phyloP scores from a whole-genome alignment of 2,329 filamentous ascomycete species.

The Didymella lethalis region DNA sequence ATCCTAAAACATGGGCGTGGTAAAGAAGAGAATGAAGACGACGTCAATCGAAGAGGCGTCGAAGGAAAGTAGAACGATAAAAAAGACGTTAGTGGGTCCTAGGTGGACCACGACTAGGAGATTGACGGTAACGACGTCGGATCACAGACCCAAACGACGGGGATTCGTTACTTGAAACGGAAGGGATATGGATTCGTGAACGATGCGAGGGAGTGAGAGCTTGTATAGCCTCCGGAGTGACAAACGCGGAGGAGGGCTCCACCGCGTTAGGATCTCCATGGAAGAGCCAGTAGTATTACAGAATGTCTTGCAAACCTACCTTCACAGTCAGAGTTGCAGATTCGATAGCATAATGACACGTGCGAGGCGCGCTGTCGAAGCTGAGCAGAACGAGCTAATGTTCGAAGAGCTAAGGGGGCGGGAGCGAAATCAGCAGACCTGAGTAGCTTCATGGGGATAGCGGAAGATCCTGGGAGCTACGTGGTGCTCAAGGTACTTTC shows the following conservation, averaged over 20 bases:
- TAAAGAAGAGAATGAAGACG: constrained; percentile 11
- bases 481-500: constrained; percentile 45
- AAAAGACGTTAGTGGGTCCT: constrained; percentile 41
- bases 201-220: constrained; percentile 30
- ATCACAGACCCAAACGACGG: constrained; percentile 35
- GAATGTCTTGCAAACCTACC: constrained; percentile 42
- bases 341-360: constrained; percentile 43
- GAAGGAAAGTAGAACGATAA: constrained; percentile 33
- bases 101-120: constrained; percentile 36
- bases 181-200: constrained; percentile 37
- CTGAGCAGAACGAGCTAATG: constrained; percentile 31
- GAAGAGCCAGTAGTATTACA: constrained; percentile 34
- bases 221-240: constrained; percentile 38
- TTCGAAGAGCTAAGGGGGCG: constrained; percentile 28
- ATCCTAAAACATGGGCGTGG: constrained; percentile 31
- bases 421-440: constrained; percentile 30
- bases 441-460: constrained; percentile 24
- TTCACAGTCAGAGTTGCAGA: constrained; percentile 35
- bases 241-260: constrained; percentile 38
- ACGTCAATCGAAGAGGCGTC: constrained; percentile 22
- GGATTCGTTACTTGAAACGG: constrained; percentile 37
- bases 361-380: constrained; percentile 33
- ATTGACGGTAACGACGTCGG: constrained; percentile 40
- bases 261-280: constrained; percentile 29
- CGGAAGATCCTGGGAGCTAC: constrained; percentile 30